Base-by-base conservation (phyloP, 306 rosid species). In the Prunus armeniaca region DNA sequence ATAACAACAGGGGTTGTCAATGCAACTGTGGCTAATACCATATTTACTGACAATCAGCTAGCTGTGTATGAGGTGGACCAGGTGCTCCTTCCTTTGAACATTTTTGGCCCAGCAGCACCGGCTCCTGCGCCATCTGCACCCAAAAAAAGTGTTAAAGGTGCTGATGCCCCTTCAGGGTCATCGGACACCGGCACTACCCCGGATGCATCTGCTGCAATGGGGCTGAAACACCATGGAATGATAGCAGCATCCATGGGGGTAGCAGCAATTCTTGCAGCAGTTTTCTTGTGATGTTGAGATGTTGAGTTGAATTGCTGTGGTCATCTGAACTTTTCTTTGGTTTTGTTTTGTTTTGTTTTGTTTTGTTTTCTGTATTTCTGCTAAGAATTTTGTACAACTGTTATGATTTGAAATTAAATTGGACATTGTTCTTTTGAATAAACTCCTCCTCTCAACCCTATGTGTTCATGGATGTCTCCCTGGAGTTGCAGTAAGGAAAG, bases 11-110 rank as follows among this genome's bases (percentile, higher is more conserved):
- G 97, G 18, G 99, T 95, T 19, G 85, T 75, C 14, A 90, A 81
- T 57, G 85, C 97, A 19, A 74, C 89, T 0, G 86, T 95, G 55
- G 76, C 92, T 20, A 95, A 92, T 38, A 87, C 92, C 52, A 84
- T 95, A 1, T 95, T 80, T 66, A 84, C 87, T 25, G 92, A 92
- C 60, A 83, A 27, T 28, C 91, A 89, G 80, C 85, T 95, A 3
- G 93, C 92, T 11, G 92, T 95, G 52, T 95, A 92, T 79, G 90
- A 89, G 85, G 97, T 95, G 0, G 93, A 95, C 65, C 52, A 89
- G 38, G 99, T 95, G 79, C 91, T 95, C 4, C 97, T 90, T 75
- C 99, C 99, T 13, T 6, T 83, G 80, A 86, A 77, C 12, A 83
- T 92, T 65, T 95, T 95, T 63, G 96, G 89, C 1, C 78, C 98